A percentile compares a stretch with the other conserved stretches of the same genome.
Evolutionary conservation across 306 rosid species (phyloP).

Genomic region (Acacia confusa): DNA sequence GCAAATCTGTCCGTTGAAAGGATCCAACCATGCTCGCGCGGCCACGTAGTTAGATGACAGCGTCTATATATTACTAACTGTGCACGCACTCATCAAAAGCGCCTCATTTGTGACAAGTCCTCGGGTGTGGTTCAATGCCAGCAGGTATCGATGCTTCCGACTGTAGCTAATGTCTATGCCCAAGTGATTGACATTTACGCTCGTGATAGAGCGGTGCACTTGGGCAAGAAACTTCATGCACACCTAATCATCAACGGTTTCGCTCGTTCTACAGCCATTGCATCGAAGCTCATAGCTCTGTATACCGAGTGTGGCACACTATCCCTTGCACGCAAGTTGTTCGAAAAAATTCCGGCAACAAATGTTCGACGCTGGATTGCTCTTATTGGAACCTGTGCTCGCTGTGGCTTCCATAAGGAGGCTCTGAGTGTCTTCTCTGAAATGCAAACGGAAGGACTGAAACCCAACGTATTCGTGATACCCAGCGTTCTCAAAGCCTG

Average conservation of each 20-base stretch:
- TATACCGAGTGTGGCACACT: slow-evolving; percentile 55
- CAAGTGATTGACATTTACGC: slow-evolving; percentile 43
- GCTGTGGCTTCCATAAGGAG: slow-evolving; percentile 54
- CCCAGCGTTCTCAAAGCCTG: slow-evolving; percentile 91
- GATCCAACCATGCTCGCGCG: neutral
- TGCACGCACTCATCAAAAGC: slow-evolving; percentile 29
- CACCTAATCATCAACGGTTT: slow-evolving; percentile 61
- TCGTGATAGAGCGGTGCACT: slow-evolving; percentile 47
- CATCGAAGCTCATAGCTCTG: slow-evolving; percentile 60
- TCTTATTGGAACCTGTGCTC: slow-evolving; percentile 64
- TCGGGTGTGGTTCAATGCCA: slow-evolving; percentile 24
- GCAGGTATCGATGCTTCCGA: slow-evolving; percentile 35
- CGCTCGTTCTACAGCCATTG: slow-evolving; percentile 46
- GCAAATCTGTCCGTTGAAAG: neutral
- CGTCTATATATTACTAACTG: neutral
- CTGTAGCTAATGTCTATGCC: slow-evolving; percentile 43
- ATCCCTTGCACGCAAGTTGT: slow-evolving; percentile 59
- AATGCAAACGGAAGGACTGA: slow-evolving; percentile 48
- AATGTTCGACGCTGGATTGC: slow-evolving; percentile 69
- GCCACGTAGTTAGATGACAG: neutral
- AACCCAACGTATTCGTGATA: slow-evolving; percentile 50
- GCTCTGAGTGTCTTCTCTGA: slow-evolving; percentile 52
- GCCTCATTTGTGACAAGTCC: neutral
- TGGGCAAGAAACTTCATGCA: slow-evolving; percentile 73
- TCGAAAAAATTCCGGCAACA: slow-evolving; percentile 68